Base-by-base conservation (phyloP, 2,329 filamentous ascomycete genomes). In the Nothopassalora personata region DNA sequence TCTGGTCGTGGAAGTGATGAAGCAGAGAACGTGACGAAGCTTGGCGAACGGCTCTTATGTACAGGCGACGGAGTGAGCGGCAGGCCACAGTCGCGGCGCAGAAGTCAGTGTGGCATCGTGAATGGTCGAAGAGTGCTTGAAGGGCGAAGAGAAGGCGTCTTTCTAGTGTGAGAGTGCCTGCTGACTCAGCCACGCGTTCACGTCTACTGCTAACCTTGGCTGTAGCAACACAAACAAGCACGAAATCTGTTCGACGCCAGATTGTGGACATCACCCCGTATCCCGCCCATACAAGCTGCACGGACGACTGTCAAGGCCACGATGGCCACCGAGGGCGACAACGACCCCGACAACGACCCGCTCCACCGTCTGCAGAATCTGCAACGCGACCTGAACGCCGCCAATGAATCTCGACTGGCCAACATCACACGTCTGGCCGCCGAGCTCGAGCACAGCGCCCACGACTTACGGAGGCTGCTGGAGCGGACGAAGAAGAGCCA, bases 281-380 rank as follows among this genome's bases (percentile, higher is more conserved):
- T 18, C 13, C n/a, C 5, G n/a, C 23, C 2, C 23, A 23, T 23
- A 23, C 23, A 23, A 23, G 23, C 39, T n/a, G 5, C 13, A 43
- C n/a, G 13, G 13, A 13, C 15, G 39, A 15, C 15, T n/a, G 23
- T 23, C 3, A 23, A 23, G 49, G 7, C n/a, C 53, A 51, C 53
- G 64, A 59, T 60, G 70, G 59, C 70, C 66, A 93, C 94, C 90
- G 85, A 87, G 73, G 86, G 88, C 71, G 79, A 84, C 72, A 86
- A 88, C 71, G 79, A 85, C 72, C 86, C 83, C 71, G 79, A 84
- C 72, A 86, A 88, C 71, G 79, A 85, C 72, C 86, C 83, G 71
- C 81, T 95, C 71, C 87, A 87, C 71, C 84, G 86, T 75, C 85
- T 97, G 70, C 86, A 92, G 78, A 86, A 85, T 74, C 85, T 99